Evolutionary conservation across 495 filamentous ascomycete genomes (phyloP).

Genomic region (Apodospora peruviana): DNA sequence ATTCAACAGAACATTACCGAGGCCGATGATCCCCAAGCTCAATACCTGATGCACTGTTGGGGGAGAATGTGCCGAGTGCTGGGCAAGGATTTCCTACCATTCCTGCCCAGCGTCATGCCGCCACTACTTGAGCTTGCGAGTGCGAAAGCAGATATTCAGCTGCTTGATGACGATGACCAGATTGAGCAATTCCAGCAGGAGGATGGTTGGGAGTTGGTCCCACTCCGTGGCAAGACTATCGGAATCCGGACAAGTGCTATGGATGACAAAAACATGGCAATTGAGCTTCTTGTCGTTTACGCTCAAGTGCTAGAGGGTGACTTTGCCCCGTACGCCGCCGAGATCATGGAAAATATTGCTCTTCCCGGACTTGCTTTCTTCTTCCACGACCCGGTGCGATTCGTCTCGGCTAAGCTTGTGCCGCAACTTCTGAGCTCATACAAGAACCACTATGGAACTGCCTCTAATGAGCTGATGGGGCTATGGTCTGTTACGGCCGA

Average conservation of each 20-base stretch:
- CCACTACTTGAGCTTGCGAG: slow-evolving; percentile 85
- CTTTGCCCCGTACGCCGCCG: slow-evolving; percentile 85
- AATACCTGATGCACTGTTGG: slow-evolving; percentile 99
- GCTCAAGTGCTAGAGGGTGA: slow-evolving; percentile 86
- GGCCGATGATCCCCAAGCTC: slow-evolving; percentile 90
- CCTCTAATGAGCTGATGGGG: slow-evolving; percentile 64
- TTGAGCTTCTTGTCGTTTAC: slow-evolving; percentile 95
- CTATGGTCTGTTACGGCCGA: slow-evolving; percentile 85
- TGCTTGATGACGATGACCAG: slow-evolving; percentile 93
- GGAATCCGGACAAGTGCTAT: slow-evolving; percentile 95
- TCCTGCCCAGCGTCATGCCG: slow-evolving; percentile 88
- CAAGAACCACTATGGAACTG: slow-evolving; percentile 77
- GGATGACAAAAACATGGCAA: slow-evolving; percentile 98
- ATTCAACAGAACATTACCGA: slow-evolving; percentile 88
- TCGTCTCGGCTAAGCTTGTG: slow-evolving; percentile 89
- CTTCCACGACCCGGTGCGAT: slow-evolving; percentile 97
- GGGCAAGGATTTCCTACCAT: slow-evolving; percentile 84
- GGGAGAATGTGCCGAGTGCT: slow-evolving; percentile 97
- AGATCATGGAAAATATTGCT: slow-evolving; percentile 95
- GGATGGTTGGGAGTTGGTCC: slow-evolving; percentile 97
- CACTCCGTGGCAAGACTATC: slow-evolving; percentile 93
- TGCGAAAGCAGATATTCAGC: slow-evolving; percentile 95
- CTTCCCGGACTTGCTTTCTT: slow-evolving; percentile 94
- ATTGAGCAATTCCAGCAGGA: slow-evolving; percentile 89
- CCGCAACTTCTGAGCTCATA: slow-evolving; percentile 92